Conservation (phyloP, 2,329 filamentous ascomycete genomes). For the Sarocladiaceae sp. region DNA sequence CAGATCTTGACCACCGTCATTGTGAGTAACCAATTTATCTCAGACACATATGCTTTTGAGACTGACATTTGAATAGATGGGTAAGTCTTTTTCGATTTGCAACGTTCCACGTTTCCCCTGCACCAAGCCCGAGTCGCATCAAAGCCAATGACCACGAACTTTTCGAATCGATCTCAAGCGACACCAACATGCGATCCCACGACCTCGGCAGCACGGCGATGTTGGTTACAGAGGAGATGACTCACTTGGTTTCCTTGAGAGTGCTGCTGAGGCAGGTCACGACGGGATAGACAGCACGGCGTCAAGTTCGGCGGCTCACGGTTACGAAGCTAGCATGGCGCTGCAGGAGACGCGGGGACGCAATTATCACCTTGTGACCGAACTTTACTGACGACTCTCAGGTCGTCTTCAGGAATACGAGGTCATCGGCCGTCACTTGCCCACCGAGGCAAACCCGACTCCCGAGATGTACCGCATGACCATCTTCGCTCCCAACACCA, state of each 20-base stretch:
- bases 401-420: conserved; percentile 99
- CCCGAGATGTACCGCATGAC: conserved; percentile 99
- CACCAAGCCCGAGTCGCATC: neutral
- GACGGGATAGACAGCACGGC: too few relatives aligned
- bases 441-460: conserved; percentile 92
- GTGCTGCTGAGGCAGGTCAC: too few relatives aligned
- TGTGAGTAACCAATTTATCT: conserved; percentile 35
- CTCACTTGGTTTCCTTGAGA: too few relatives aligned
- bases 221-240: too few relatives aligned
- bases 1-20: conserved; percentile 43
- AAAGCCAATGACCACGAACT: neutral
- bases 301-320: too few relatives aligned
- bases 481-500: conserved; percentile 97
- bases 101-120: neutral
- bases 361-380: neutral
- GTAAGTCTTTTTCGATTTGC: conserved; percentile 41
- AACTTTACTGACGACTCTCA: conserved; percentile 33
- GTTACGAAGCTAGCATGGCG: too few relatives aligned
- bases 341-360: too few relatives aligned
- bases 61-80: conserved; percentile 51
- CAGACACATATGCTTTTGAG: conserved; percentile 11
- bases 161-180: neutral
- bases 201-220: too few relatives aligned
- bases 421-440: conserved; percentile 99
- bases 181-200: too few relatives aligned